Conservation (phyloP, 768 basidiomycete species). For the Rhodotorula sphaerocarpa region DNA sequence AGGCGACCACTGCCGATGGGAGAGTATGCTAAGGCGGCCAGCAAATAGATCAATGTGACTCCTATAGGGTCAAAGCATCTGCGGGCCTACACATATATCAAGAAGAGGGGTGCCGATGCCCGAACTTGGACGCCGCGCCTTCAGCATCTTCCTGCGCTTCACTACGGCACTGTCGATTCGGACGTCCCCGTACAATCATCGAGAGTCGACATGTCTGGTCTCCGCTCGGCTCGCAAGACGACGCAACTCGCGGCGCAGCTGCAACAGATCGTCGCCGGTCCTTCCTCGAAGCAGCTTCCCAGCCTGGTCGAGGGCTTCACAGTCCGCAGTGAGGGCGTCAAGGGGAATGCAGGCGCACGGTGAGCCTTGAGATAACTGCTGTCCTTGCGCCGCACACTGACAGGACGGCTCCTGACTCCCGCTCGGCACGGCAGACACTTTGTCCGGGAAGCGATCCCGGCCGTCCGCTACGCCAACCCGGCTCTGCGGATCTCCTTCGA, state of each 20-base stretch:
- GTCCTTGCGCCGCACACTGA: rapidly evolving
- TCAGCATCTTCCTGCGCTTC: too few relatives aligned
- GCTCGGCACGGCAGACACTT: neutral
- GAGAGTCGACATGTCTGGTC: neutral
- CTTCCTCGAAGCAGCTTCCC: neutral
- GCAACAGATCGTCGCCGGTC: neutral
- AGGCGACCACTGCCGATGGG: too few relatives aligned
- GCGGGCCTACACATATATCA: too few relatives aligned
- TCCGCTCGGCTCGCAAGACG: neutral
- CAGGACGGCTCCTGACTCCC: neutral
- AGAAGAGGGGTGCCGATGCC: too few relatives aligned
- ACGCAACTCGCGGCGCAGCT: neutral
- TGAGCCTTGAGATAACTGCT: neutral
- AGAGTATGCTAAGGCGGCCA: too few relatives aligned
- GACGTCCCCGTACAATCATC: too few relatives aligned
- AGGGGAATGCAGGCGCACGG: slow-evolving; percentile 2
- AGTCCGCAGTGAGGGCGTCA: neutral
- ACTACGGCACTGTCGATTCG: too few relatives aligned
- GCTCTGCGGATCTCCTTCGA: neutral
- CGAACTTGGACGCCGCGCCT: too few relatives aligned
- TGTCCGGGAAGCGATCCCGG: neutral
- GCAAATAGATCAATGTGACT: too few relatives aligned
- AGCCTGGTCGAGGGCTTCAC: neutral
- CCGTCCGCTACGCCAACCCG: neutral
- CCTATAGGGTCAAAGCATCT: too few relatives aligned